Conservation (phyloP, 75 land plant species). For the Isoetes taiwanensis region DNA sequence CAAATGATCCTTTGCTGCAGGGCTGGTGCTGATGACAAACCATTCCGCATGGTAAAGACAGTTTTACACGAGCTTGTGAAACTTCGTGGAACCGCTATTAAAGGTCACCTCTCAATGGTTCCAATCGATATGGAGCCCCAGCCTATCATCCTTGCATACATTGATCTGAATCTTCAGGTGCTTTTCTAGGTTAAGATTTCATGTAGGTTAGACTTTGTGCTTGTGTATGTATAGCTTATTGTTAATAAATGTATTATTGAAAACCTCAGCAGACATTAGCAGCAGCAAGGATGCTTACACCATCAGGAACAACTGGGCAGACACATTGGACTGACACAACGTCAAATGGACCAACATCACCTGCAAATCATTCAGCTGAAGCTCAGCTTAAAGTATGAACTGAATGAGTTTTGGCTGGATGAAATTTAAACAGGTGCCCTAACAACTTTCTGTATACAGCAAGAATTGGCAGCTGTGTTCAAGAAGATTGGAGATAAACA, state of each 20-base stretch:
- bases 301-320: conserved; percentile 56
- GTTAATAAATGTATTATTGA: neutral
- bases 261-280: conserved; percentile 83
- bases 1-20: conserved; percentile 22
- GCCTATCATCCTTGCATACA: conserved; percentile 98
- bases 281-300: conserved; percentile 74
- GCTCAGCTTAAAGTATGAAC: conserved; percentile 77
- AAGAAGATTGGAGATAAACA: conserved; percentile 99
- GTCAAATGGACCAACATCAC: conserved; percentile 43
- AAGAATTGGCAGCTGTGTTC: conserved; percentile 97
- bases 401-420: neutral
- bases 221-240: neutral
- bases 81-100: conserved; percentile 92
- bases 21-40: conserved; percentile 99
- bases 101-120: conserved; percentile 97
- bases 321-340: conserved; percentile 68
- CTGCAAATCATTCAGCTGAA: conserved; percentile 70
- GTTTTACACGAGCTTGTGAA: conserved; percentile 97
- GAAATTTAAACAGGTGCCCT: neutral
- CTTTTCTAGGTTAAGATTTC: neutral
- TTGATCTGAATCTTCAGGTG: conserved; percentile 97
- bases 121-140: conserved; percentile 96
- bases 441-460: conserved; percentile 30
- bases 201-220: neutral
- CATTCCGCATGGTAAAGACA: conserved; percentile 97